Base-by-base conservation (phyloP, 225 moss, liverwort and hornwort genomes). In the Thuidium tamariscinum region DNA sequence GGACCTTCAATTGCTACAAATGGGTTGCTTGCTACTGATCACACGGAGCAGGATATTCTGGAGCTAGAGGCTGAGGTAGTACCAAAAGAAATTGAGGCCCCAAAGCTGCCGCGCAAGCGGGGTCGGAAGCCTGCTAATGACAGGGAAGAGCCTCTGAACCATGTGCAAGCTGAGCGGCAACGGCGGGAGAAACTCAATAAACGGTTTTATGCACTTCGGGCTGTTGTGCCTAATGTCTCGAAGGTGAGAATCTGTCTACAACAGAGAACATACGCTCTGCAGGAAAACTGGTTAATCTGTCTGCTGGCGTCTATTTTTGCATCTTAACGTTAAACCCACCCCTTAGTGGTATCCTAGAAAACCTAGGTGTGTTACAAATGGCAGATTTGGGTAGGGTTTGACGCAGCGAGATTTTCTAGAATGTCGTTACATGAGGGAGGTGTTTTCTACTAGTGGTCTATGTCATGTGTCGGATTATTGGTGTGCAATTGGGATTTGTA, bases 81-180 rank as follows among this genome's bases (percentile, higher is more conserved):
- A 37, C 89, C 88, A 11, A 96, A 93, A 79, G 93, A 92, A 41
- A 87, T 93, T 30, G 95, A 95, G 85, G 87, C 89, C 82, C 96
- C 94, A 66, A 97, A 93, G 84, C 90, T 96, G 59, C 97, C 97
- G 74, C 91, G 97, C 62, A 97, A 97, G 91, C 91, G 97, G 20
- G 97, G 97, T 19, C 92, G 97, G 79, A 97, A 97, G 91, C 97
- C 97, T 57, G 97, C 97, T 44, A 93, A 97, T 81, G 94, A 97
- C 80, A 91, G 96, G 87, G 96, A 95, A 72, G 97, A 96, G 84
- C 97, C 97, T 70, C 86, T 97, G 51, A 96, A 97, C 83, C 97
- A 97, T 92, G 97, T 97, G 46, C 95, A 97, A 89, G 97, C 97
- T 52, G 97, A 97, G 82, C 92, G 97, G 27, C 96, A 96, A 88